Conservation (phyloP, 441 rosid species). For the Daphne laureola region DNA sequence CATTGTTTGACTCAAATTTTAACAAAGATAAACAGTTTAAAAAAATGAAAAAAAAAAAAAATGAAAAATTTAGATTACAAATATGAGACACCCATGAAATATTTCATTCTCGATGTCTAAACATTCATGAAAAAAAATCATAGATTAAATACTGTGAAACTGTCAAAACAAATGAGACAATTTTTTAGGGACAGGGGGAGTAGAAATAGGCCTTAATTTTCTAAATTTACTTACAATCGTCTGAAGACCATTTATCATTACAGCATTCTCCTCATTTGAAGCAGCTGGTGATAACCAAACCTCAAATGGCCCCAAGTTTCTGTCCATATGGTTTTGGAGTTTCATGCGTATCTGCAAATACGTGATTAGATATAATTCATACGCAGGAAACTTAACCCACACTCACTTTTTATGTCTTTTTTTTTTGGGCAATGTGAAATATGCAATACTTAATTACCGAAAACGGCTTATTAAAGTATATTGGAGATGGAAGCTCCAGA, state of each 20-base stretch:
- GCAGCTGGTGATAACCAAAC: constrained; percentile 59
- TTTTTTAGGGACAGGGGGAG: too few species aligned
- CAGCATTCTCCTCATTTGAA: constrained; percentile 50
- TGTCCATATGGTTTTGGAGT: constrained; percentile 71
- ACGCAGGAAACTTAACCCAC: too few species aligned
- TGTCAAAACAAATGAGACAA: too few species aligned
- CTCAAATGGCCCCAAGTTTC: constrained; percentile 75
- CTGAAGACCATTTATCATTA: constrained; percentile 75
- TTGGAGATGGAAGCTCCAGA: constrained; percentile 52
- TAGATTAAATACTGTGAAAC: too few species aligned
- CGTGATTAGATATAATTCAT: constrained; percentile 1
- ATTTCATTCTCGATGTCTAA: too few species aligned
- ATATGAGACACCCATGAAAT: too few species aligned
- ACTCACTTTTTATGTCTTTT: too few species aligned
- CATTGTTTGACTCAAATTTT: too few species aligned
- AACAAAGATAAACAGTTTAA: too few species aligned
- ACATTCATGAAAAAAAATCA: too few species aligned
- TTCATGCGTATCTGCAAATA: constrained; percentile 56
- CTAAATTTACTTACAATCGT: constrained; percentile 39
- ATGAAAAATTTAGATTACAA: too few species aligned
- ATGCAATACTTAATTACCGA: constrained; percentile 35
- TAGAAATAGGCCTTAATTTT: neutral
- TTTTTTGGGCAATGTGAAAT: neutral
- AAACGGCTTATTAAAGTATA: constrained; percentile 64
- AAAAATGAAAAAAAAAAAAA: too few species aligned